These are phyloP conservation scores for Paraphaeosphaeria minitans DNA, from an alignment of 2,329 filamentous ascomycete species.

Conservation along the genomic window DNA sequence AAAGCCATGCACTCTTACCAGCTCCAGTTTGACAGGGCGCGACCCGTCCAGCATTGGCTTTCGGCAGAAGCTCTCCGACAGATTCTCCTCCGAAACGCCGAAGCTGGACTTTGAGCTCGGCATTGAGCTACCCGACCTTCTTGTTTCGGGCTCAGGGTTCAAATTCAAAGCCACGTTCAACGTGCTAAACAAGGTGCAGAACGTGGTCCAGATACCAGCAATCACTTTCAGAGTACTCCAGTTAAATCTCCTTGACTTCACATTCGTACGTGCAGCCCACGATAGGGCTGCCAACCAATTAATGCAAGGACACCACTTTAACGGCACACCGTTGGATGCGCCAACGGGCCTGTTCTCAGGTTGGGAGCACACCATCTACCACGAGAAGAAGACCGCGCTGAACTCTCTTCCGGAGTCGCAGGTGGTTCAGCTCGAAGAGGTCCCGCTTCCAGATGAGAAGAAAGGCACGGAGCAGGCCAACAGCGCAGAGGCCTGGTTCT, in stretches of 20 bases:
- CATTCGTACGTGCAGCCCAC: constrained; percentile 26
- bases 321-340: constrained; percentile 1
- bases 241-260: constrained; percentile 26
- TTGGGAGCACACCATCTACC: constrained; percentile 7
- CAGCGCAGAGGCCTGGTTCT: constrained; percentile 26
- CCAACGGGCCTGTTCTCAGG: constrained; percentile 6
- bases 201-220: constrained; percentile 22
- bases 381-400: constrained; percentile 22
- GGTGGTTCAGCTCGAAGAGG: constrained; percentile 17
- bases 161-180: constrained; percentile 23
- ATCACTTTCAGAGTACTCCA: constrained; percentile 25
- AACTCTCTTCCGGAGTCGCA: constrained; percentile 24
- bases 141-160: constrained; percentile 27
- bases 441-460: constrained; percentile 12
- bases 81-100: constrained; percentile 28
- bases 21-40: constrained; percentile 21
- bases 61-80: constrained; percentile 27
- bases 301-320: constrained; percentile 8
- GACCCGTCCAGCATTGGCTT: constrained; percentile 20
- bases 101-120: constrained; percentile 25
- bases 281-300: constrained; percentile 17
- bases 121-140: constrained; percentile 22
- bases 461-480: constrained; percentile 19
- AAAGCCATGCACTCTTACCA: constrained; percentile 23
- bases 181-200: constrained; percentile 14